These are phyloP conservation scores for Colletotrichum cordylinicola DNA, from an alignment of 2,329 filamentous ascomycete genomes.

Conservation along the genomic window DNA sequence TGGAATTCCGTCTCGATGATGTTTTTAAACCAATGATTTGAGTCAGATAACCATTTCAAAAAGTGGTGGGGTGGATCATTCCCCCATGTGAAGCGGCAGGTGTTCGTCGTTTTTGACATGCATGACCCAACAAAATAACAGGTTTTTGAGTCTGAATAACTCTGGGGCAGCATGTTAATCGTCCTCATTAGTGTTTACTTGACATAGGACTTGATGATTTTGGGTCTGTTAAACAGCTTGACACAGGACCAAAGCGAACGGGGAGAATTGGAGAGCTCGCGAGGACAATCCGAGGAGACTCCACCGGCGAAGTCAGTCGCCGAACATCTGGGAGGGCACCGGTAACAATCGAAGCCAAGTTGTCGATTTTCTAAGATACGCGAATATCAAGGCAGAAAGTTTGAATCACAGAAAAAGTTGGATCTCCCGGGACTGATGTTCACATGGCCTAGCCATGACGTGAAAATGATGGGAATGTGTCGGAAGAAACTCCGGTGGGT, in stretches of 20 bases:
- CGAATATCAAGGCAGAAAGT: not conserved
- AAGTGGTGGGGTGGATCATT: not conserved
- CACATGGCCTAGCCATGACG: not conserved
- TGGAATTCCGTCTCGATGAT: not conserved
- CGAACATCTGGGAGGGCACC: not conserved
- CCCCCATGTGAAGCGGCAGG: not conserved
- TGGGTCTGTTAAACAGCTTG: not conserved
- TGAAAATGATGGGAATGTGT: not conserved
- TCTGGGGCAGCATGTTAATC: too few relatives aligned
- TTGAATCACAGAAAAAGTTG: not conserved
- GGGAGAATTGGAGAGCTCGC: not conserved
- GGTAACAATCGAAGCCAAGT: not conserved
- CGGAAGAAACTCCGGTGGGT: not conserved
- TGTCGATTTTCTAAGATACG: not conserved
- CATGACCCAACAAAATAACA: not conserved
- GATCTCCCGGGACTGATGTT: not conserved
- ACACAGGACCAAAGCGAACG: accelerated
- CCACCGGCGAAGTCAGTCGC: not conserved
- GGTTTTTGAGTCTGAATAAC: not conserved
- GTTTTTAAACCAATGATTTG: not conserved
- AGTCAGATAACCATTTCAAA: too few relatives aligned
- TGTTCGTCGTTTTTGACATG: not conserved
- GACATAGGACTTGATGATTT: not conserved
- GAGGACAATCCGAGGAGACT: not conserved
- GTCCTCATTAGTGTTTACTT: not conserved